Evolutionary conservation across 2,329 filamentous ascomycete species (phyloP).

Genomic region (Sporothrix inflata): DNA sequence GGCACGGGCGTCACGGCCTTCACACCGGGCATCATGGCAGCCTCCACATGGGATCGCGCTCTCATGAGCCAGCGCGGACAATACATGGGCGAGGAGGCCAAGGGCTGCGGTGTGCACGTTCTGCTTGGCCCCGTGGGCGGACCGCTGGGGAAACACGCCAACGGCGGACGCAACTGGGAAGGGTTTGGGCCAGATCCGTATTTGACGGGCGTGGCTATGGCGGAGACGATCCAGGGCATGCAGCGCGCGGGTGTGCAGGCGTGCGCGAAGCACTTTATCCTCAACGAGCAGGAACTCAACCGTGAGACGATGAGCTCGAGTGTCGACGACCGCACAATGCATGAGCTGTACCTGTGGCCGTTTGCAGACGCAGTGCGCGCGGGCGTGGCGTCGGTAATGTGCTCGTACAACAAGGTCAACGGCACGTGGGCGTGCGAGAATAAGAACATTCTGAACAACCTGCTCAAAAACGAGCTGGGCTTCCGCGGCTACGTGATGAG

Average conservation of each 20-base stretch:
- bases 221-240: constrained; percentile 63
- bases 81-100: constrained; percentile 70
- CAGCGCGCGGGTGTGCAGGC: constrained; percentile 56
- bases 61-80: constrained; percentile 72
- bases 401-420: constrained; percentile 73
- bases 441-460: constrained; percentile 59
- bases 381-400: constrained; percentile 70
- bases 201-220: constrained; percentile 64
- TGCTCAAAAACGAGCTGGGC: constrained; percentile 73
- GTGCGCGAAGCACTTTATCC: constrained; percentile 63
- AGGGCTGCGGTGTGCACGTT: constrained; percentile 46
- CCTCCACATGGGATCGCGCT: constrained; percentile 76
- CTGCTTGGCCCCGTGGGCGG: constrained; percentile 65
- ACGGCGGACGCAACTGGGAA: constrained; percentile 81
- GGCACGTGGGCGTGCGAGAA: constrained; percentile 70
- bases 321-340: constrained; percentile 66
- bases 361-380: constrained; percentile 70
- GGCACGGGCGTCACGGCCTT: constrained; percentile 74
- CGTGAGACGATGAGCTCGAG: constrained; percentile 59
- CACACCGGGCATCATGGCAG: constrained; percentile 77
- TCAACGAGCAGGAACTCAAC: constrained; percentile 70
- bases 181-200: constrained; percentile 81
- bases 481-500: constrained; percentile 63
- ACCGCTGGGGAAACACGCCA: constrained; percentile 71
- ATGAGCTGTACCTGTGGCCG: constrained; percentile 70